Evolutionary conservation across 139 green algal species (phyloP).

Genomic region (Volvox africanus): DNA sequence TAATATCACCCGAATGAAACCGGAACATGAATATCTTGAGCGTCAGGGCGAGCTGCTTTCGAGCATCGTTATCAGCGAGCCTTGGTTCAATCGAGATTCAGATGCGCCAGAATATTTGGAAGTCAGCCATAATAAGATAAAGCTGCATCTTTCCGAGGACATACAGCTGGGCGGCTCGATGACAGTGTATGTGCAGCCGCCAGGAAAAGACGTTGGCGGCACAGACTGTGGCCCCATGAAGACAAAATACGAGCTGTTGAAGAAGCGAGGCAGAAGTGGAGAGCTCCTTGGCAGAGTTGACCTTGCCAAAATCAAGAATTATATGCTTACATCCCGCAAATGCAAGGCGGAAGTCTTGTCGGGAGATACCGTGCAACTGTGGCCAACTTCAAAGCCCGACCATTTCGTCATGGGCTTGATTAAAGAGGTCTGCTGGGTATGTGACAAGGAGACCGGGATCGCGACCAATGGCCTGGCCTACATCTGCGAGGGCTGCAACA

Average conservation of each 20-base stretch:
- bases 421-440: constrained; percentile 6
- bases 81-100: not conserved
- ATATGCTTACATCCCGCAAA: not conserved
- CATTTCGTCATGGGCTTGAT: constrained; percentile 1
- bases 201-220: not conserved
- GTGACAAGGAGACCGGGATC: not conserved
- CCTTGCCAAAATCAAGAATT: not conserved
- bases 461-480: not conserved
- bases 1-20: no score
- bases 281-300: not conserved
- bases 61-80: not conserved
- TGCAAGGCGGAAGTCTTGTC: constrained; percentile 7
- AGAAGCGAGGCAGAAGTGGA: not conserved
- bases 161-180: not conserved
- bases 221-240: not conserved
- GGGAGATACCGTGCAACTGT: not conserved
- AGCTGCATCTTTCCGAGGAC: not conserved
- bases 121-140: not conserved
- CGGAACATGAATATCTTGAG: not conserved
- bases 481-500: not conserved
- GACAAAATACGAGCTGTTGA: not conserved
- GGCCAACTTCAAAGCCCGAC: not conserved
- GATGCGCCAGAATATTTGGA: not conserved
- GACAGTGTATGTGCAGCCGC: not conserved
- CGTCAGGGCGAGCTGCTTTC: not conserved